Conservation (phyloP, 257 asterid species). For the Solanum pimpinellifolium region DNA sequence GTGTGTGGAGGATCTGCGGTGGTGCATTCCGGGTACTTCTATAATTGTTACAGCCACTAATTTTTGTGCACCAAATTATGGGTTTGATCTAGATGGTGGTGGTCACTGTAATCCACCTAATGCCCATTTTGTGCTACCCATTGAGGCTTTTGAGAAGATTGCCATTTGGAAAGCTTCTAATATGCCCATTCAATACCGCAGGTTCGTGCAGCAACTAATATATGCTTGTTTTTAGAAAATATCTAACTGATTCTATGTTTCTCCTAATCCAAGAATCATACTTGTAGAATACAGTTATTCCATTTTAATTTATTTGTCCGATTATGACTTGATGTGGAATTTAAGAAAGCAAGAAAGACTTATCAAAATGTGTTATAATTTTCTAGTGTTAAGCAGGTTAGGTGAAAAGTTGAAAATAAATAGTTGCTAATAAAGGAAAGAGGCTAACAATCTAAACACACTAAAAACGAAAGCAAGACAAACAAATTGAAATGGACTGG, state of each 20-base stretch:
- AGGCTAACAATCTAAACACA: not conserved
- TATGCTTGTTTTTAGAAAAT: not conserved
- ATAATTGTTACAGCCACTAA: conserved; percentile 86
- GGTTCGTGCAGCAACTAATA: conserved; percentile 30
- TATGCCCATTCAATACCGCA: conserved; percentile 80
- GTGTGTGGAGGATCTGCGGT: conserved; percentile 78
- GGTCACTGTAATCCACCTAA: conserved; percentile 94
- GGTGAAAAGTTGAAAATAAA: not conserved
- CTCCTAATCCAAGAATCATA: not conserved
- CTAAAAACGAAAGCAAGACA: not conserved
- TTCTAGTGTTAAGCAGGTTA: not conserved
- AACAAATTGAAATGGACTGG: not conserved
- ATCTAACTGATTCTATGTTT: not conserved
- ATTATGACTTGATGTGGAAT: not conserved
- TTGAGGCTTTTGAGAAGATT: conserved; percentile 86
- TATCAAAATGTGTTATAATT: not conserved
- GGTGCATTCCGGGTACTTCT: conserved; percentile 97
- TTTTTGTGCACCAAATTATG: conserved; percentile 92
- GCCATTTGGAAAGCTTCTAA: conserved; percentile 93
- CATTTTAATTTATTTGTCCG: no score
- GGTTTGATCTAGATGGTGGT: conserved; percentile 66
- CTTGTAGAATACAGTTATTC: no score
- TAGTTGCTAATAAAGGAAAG: not conserved
- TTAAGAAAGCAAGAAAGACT: not conserved
- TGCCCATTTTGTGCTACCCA: conserved; percentile 85